phyloP scores from a whole-genome alignment of 164 flowering plant species.

The Buxus sempervirens region DNA sequence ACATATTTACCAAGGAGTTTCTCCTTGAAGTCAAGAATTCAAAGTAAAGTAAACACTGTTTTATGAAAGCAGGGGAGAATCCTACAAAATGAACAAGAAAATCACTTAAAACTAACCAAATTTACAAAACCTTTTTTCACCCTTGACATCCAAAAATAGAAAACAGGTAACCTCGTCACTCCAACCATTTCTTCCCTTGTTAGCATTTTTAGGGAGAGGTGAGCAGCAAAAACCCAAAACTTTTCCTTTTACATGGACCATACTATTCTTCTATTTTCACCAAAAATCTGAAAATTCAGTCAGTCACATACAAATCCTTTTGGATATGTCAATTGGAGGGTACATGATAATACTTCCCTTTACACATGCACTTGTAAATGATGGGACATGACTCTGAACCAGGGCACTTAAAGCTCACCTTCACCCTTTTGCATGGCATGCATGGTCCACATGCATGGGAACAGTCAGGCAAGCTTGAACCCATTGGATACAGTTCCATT shows the following conservation, averaged over 20 bases:
- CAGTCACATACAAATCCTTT: not conserved
- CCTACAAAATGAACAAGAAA: not conserved
- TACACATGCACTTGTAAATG: slow-evolving; percentile 77
- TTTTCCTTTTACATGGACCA: not conserved
- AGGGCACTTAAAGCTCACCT: slow-evolving; percentile 73
- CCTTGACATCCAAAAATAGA: too few relatives aligned
- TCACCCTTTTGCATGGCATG: slow-evolving; percentile 78
- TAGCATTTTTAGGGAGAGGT: not conserved
- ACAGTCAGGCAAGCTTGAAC: slow-evolving; percentile 84
- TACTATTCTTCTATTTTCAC: not conserved
- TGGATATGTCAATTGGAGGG: slow-evolving; percentile 48
- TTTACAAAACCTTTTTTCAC: not conserved
- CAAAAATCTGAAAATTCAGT: not conserved
- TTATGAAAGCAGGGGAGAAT: not conserved
- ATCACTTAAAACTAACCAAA: not conserved
- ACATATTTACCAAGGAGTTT: too few relatives aligned
- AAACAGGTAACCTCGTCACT: not conserved
- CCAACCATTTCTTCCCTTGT: not conserved
- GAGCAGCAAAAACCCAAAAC: too few relatives aligned
- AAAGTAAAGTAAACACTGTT: too few relatives aligned
- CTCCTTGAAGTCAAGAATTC: not conserved
- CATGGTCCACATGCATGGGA: slow-evolving; percentile 82
- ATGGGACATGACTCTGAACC: slow-evolving; percentile 71
- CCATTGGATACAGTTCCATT: slow-evolving; percentile 51
- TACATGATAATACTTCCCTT: slow-evolving; percentile 53